These are phyloP conservation scores for Aspergillus leporis DNA, from an alignment of 495 filamentous ascomycete genomes.

Conservation along the genomic window DNA sequence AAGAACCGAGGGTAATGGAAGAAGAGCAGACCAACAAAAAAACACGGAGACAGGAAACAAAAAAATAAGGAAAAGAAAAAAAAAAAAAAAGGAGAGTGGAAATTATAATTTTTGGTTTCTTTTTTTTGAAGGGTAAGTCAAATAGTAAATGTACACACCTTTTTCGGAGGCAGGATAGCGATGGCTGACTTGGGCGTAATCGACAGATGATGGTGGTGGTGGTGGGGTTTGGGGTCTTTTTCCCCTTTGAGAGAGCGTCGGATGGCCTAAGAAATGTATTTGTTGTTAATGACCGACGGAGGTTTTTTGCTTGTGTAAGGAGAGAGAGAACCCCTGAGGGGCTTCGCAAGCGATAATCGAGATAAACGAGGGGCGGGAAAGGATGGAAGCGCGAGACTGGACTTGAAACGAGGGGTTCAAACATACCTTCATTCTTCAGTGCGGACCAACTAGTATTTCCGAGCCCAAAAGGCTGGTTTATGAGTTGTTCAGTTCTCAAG, in stretches of 20 bases:
- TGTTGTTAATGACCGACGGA: conserved; percentile 11
- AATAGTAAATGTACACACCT: conserved; percentile 61
- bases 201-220: conserved; percentile 71
- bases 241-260: conserved; percentile 86
- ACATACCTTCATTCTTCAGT: conserved; percentile 29
- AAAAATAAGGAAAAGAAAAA: conserved; percentile 12
- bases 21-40: conserved; percentile 2
- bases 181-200: conserved; percentile 92
- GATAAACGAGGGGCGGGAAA: conserved; percentile 21
- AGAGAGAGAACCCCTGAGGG: conserved; percentile 13
- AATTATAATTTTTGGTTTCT: too few relatives aligned
- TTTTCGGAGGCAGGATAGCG: conserved; percentile 94
- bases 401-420: conserved; percentile 13
- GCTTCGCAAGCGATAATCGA: conserved; percentile 21
- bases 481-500: background rate
- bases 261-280: conserved; percentile 58
- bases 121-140: background rate
- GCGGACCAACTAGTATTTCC: conserved; percentile 5
- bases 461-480: background rate
- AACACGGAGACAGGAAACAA: conserved; percentile 11
- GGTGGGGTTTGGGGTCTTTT: conserved; percentile 71
- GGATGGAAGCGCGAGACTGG: background rate
- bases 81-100: conserved; percentile 9
- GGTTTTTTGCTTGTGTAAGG: too few relatives aligned
- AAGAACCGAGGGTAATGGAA: background rate